phyloP scores from a whole-genome alignment of 441 rosid species.

The Arabidopsis hybrid region DNA sequence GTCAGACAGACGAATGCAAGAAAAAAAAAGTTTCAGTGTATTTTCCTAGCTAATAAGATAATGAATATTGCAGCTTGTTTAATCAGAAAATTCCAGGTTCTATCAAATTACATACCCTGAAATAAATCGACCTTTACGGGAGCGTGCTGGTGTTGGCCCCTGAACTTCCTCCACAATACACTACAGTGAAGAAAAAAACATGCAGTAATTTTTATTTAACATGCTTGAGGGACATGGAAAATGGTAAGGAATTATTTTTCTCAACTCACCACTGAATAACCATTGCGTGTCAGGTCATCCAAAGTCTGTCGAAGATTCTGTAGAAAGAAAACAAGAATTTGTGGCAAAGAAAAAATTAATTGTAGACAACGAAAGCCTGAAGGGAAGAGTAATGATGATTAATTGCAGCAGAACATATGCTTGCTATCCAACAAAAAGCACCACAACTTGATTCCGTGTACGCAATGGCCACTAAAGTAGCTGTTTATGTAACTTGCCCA shows the following conservation, averaged over 20 bases:
- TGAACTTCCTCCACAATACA: conserved; percentile 99
- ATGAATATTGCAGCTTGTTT: background rate
- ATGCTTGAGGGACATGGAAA: background rate
- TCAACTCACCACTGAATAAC: conserved; percentile 89
- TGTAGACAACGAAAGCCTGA: conserved; percentile 10
- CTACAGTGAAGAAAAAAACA: conserved; percentile 47
- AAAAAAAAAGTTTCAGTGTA: background rate
- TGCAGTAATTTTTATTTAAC: background rate
- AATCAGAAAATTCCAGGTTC: conserved; percentile 2
- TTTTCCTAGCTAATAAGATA: background rate
- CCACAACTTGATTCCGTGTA: background rate
- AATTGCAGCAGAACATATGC: background rate
- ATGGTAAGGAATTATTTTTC: background rate
- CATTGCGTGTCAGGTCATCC: conserved; percentile 93
- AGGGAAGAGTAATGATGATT: background rate
- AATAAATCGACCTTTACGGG: conserved; percentile 95
- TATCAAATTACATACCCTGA: conserved; percentile 71
- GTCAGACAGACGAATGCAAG: conserved; percentile 48
- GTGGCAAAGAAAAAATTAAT: conserved; percentile 17
- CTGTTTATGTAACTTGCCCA: background rate
- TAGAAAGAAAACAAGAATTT: conserved; percentile 40
- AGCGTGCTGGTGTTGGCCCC: conserved; percentile 96
- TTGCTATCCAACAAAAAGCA: conserved; percentile 6
- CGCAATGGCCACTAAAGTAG: conserved; percentile 11
- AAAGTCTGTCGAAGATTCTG: conserved; percentile 99